Base-by-base conservation (phyloP, 2,329 filamentous ascomycete species). In the Leptographium galeiforme region DNA sequence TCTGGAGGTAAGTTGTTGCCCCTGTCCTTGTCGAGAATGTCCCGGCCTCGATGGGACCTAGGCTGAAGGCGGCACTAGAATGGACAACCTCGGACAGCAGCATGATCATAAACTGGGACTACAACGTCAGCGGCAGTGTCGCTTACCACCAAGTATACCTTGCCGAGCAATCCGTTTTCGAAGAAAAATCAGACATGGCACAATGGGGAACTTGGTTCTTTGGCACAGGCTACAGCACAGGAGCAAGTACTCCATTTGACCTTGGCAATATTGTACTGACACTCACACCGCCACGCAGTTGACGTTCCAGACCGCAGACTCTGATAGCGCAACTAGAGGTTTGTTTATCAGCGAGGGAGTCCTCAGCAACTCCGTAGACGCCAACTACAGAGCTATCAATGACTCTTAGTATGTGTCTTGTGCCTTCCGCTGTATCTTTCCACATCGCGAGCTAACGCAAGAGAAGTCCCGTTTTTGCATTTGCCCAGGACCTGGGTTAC, bases 131-230 rank as follows among this genome's bases (percentile, higher is more conserved):
- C 12, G 68, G 73, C 33, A 72, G 70, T 4, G 69, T 87, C 40
- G 72, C 74, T 7, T 87, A 84, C 61, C 84, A 88, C 68, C 75
- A 76, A 49, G 78, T 87, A 54, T 75, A 73, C 58, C 74, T 79
- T 46, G 70, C 75, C 56, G 64, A 72, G 10, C 84, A 91, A 65
- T 68, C 78, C 49, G 68, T 81, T 18, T 84, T 93, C 53, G 77
- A 78, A 1, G 89, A 95, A 63, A 70, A 70, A 13, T 69, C 69
- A 43, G 84, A 94, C 61, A 82, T 84, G 59, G 78, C 87, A 0
- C 84, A 89, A 69, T 95, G 89, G 89, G 89, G 89, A 2, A 82
- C 78, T 50, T 78, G 90, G 69, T 82, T 87, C 66, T 89, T 89
- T 65, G 82, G 84, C 13, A 89, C 79, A 4, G 78, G 81, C 32